Evolutionary conservation across 2,329 filamentous ascomycete genomes (phyloP), one percentile per base, ranked within the genome.

Genomic region (Akanthomyces muscarius): DNA sequence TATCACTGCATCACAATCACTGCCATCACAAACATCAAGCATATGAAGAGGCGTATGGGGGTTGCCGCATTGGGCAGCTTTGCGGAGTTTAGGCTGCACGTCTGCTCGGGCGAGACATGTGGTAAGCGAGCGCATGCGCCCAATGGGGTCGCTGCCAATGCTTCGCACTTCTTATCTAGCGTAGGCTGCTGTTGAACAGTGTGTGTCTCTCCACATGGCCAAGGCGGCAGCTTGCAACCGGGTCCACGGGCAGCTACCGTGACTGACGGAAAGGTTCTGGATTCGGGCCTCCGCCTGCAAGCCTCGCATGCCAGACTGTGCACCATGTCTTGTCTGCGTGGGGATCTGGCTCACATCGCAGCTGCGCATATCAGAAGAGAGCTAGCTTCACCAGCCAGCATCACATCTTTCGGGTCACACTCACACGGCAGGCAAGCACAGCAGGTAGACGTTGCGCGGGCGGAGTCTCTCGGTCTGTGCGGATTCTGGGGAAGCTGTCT

Each of bases 391-490:
- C 1, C 38, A 41, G 18, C 14, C 14, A 14, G 38, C 38, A 16
- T 41, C 38, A 41, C 38, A 18, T 14, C 38, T 14, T 41, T 10
- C 13, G 14, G 10, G 38, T 11, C 14, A 11, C 38, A 41, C 8
- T 10, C 14, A 16, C 38, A 41, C 38, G 3, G 14, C 38, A 16
- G 14, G 14, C 38, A 41, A 41, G 38, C 38, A 41, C 14, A 16
- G 8, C 33, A 36, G 33, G 13, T 41, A 8, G 28, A 28, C 23
- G 25, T 44, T 18, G 38, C 18, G 13, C 5, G 48, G 38, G 48
- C 36, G 50, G 58, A 25, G 23, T 23, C 18, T 41, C 23, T 38
- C 10, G 33, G 58, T 61, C 58, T 61, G 48, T 61, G 58, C 58
- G 18, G 25, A 36, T 18, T 53, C 48, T 38, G 48, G 58, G 57